Conservation (phyloP, 202 grass and related monocot genomes). For the Panicum virgatum region DNA sequence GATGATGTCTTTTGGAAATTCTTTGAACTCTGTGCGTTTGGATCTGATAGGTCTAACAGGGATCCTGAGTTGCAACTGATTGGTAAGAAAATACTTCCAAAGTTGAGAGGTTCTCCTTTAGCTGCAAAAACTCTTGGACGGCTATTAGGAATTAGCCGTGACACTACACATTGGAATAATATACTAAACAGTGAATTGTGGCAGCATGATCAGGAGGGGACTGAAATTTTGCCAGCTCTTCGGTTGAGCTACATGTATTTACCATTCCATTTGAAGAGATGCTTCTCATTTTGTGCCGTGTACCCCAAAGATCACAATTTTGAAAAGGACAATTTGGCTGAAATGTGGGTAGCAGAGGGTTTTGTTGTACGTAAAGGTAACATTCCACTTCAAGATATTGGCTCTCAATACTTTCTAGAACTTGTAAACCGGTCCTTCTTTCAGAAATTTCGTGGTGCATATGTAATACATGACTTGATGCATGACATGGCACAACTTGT, state of each 20-base stretch:
- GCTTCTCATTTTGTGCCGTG: conserved; percentile 22
- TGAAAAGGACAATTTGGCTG: neutral
- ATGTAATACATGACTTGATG: conserved; percentile 31
- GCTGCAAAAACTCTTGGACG: conserved; percentile 35
- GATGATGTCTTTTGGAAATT: neutral
- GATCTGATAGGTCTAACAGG: neutral
- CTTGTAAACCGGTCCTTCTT: neutral
- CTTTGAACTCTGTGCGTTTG: conserved; percentile 11
- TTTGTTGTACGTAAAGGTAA: neutral
- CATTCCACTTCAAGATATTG: neutral
- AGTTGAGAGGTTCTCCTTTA: conserved; percentile 10
- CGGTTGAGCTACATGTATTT: conserved; percentile 45
- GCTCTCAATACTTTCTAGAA: neutral
- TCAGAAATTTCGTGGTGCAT: neutral
- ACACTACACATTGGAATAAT: neutral
- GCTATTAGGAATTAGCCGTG: neutral
- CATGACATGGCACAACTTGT: conserved; percentile 41
- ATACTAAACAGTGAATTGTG: conserved; percentile 13
- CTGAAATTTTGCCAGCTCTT: conserved; percentile 27
- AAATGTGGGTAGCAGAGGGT: neutral
- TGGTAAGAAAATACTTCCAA: conserved; percentile 7
- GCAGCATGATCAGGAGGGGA: neutral
- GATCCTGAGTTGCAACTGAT: neutral
- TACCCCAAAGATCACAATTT: conserved; percentile 44
- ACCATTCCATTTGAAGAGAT: neutral